Base-by-base conservation (phyloP, 495 filamentous ascomycete species). In the Astrocystis sublimbata region DNA sequence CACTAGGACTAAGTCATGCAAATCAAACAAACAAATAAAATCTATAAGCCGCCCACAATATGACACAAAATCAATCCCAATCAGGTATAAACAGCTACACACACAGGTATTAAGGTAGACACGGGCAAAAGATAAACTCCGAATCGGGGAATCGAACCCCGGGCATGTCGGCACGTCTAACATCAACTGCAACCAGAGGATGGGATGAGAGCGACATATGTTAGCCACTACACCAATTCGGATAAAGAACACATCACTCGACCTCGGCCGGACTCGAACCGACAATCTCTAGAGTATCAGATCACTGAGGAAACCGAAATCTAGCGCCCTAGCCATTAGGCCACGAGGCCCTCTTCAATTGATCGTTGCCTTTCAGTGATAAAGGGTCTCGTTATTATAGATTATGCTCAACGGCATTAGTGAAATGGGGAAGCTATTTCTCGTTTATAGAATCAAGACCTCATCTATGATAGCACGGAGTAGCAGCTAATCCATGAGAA, bases 121-220 rank as follows among this genome's bases (percentile, higher is more conserved):
- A n/a, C n/a, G n/a, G n/a, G 8, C 36, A 28, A 17, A 45, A 46
- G 21, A 46, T 10, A 43, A 8, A 65, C 68, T 71, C 70, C 70
- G 70, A 73, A 73, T 73, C 70, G 70, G 70, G 70, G 70, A 73
- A 73, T 73, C 70, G 70, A 73, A 73, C 70, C 68, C 70, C 70
- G 70, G 70, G 70, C 70, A 69, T 71, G 70, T 68, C 70, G 70
- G 70, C 12, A 41, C 55, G 1, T 2, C 9, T 7, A 24, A 17
- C 24, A 23, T 38, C 9, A 21, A 35, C 8, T 6, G 28, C n/a
- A n/a, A n/a, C n/a, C n/a, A 13, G 3, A 35, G 26, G 12, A 4
- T 12, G 15, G 10, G 12, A 42, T 73, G 68, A 73, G 68, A 73
- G 70, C 68, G 68, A 68, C 70, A 70, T 65, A 73, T 73, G 68